Evolutionary conservation across 306 rosid species (phyloP), one percentile per base, ranked within the genome.

Genomic region (Hippophae tibetana): DNA sequence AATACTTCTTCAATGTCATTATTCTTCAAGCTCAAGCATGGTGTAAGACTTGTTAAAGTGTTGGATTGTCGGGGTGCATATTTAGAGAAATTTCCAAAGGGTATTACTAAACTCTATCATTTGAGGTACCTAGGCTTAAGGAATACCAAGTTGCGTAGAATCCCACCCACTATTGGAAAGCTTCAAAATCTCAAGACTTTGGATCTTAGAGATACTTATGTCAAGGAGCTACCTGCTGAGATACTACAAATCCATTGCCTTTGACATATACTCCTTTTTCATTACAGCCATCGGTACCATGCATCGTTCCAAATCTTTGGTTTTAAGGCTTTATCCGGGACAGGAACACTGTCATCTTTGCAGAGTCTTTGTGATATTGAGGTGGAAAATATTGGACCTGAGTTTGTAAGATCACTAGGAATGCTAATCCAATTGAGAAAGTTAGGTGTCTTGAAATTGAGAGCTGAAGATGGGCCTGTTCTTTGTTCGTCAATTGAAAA

Each of bases 61-160:
- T 62, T 74, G 45, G 74, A 74, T 13, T 57, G 63, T 13, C 42
- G 25, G 5, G 61, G 54, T 54, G 52, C 66, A 8, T 42, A 56
- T 57, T 13, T 73, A 54, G 18, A 18, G 9, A 7, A 4, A 10
- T 43, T 73, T 6, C 78, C 78, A 0, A 10, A 56, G 3, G 61
- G 31, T 3, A 47, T 73, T 5, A 1, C 31, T 26, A 58, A 6
- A 9, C 12, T 73, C 44, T 46, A 47, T 56, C 64, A 27, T 43
- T 43, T 68, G 26, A 73, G 58, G 47, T 68, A 68, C 18, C 25
- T 73, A n/a, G 57, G 70, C 73, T 58, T 73, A 51, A 68, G 69
- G 45, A 14, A 47, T n/a, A 68, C 78, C 7, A 41, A 6, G 40
- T 43, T 73, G 23, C 45, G 55, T 7, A 10, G 1, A 11, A 26